These are phyloP conservation scores for Centella asiatica DNA, from an alignment of 129 eudicot genomes.

Conservation along the genomic window DNA sequence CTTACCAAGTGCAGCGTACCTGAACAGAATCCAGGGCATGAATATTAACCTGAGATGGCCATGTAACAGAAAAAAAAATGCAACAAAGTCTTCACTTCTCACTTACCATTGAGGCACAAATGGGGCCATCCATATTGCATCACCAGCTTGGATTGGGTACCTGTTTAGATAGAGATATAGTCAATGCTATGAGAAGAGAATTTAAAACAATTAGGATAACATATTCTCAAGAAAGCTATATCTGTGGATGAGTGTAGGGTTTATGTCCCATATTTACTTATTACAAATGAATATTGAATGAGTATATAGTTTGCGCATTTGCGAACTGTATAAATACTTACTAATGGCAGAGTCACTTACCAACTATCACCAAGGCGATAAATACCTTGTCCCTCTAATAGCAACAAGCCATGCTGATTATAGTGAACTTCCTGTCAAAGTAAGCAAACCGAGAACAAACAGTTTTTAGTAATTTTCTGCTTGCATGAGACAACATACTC, in stretches of 20 bases:
- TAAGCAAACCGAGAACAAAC: conserved; percentile 9
- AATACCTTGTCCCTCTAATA: conserved; percentile 91
- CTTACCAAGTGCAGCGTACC: conserved; percentile 99
- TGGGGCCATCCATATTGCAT: conserved; percentile 98
- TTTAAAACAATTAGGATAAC: background rate
- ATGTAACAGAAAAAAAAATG: conserved; percentile 1
- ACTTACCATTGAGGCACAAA: conserved; percentile 97
- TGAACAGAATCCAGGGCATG: conserved; percentile 28
- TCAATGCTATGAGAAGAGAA: background rate
- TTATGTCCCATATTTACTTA: background rate
- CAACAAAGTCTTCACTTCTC: background rate
- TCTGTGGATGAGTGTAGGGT: too few relatives aligned
- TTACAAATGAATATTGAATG: too few relatives aligned
- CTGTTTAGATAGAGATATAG: conserved; percentile 23
- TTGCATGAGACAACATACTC: background rate
- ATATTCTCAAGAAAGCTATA: too few relatives aligned
- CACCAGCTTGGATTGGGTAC: conserved; percentile 97
- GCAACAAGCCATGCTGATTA: conserved; percentile 90
- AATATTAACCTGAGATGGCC: conserved; percentile 5
- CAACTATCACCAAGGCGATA: conserved; percentile 93
- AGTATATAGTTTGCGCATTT: too few relatives aligned
- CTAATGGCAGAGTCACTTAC: conserved; percentile 29
- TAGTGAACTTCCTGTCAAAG: conserved; percentile 84
- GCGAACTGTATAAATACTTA: background rate
- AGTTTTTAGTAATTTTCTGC: background rate